phyloP scores from a whole-genome alignment of 108 stramenopile genomes.

The Skeletonema grethae region DNA sequence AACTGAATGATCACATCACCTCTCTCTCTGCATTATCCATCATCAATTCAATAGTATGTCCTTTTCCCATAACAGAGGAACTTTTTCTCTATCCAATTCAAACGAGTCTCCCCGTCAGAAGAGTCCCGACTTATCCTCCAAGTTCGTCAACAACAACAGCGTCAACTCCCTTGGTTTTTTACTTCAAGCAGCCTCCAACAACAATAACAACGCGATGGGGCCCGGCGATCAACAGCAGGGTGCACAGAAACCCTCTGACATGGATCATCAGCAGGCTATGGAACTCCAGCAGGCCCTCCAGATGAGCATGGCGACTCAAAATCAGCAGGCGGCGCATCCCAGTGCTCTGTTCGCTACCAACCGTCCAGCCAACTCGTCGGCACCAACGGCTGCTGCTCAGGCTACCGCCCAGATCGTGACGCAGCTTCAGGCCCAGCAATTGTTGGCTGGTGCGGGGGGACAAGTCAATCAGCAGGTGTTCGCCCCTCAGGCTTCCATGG shows the following conservation, averaged over 20 bases:
- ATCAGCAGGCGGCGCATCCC: background rate
- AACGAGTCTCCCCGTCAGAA: background rate
- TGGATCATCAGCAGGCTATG: slow-evolving; percentile 4
- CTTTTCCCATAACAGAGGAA: background rate
- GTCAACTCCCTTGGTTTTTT: background rate
- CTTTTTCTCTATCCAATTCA: background rate
- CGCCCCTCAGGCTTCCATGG: background rate
- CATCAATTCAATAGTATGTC: background rate
- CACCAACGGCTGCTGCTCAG: background rate
- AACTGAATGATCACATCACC: too few relatives aligned
- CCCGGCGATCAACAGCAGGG: background rate
- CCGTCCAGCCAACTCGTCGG: background rate
- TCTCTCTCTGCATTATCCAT: too few relatives aligned
- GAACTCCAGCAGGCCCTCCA: slow-evolving; percentile 3
- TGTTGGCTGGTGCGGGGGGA: background rate
- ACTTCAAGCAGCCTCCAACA: background rate
- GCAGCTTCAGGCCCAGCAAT: slow-evolving; percentile 3
- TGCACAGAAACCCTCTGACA: background rate
- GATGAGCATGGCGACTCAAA: slow-evolving; percentile 3
- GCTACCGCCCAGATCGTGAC: background rate
- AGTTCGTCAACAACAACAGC: background rate
- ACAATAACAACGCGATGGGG: background rate
- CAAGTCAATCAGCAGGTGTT: slow-evolving; percentile 3
- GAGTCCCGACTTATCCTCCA: background rate
- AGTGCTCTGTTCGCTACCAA: slow-evolving; percentile 3